phyloP scores from a whole-genome alignment of 129 eudicot species.

The Solidago caesia region DNA sequence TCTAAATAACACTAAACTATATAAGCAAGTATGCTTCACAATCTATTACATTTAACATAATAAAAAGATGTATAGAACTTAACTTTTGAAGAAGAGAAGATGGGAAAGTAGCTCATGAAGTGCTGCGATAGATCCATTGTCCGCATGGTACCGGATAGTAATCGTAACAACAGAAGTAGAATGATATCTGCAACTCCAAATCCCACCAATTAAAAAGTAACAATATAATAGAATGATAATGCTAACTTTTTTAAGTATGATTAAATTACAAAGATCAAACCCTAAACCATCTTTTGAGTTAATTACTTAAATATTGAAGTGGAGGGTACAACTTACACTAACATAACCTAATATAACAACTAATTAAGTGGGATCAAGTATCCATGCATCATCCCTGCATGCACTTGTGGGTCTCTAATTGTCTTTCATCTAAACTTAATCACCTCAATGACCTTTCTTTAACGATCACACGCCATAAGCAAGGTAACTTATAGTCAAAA shows the following conservation, averaged over 20 bases:
- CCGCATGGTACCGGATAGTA: conserved; percentile 18
- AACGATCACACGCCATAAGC: too few relatives aligned
- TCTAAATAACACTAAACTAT: neutral
- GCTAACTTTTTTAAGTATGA: too few relatives aligned
- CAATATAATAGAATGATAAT: neutral
- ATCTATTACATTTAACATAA: conserved; percentile 6
- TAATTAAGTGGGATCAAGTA: neutral
- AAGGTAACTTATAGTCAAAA: too few relatives aligned
- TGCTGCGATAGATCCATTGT: conserved; percentile 12
- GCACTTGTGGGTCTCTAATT: neutral
- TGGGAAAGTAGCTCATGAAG: neutral
- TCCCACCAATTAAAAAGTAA: conserved; percentile 4
- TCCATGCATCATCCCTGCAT: neutral
- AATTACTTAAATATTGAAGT: neutral
- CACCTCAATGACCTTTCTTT: too few relatives aligned
- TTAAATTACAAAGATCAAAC: conserved; percentile 14
- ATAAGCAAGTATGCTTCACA: conserved; percentile 2
- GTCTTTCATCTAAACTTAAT: too few relatives aligned
- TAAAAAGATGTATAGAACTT: conserved; percentile 13
- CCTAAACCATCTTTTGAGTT: conserved; percentile 27
- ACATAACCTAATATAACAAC: neutral
- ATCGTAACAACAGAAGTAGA: neutral
- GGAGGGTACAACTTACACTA: conserved; percentile 20
- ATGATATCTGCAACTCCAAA: conserved; percentile 17
- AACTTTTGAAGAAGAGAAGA: neutral